These are phyloP conservation scores for Ceratocystis cubensis DNA, from an alignment of 2,329 filamentous ascomycete species.

Conservation along the genomic window DNA sequence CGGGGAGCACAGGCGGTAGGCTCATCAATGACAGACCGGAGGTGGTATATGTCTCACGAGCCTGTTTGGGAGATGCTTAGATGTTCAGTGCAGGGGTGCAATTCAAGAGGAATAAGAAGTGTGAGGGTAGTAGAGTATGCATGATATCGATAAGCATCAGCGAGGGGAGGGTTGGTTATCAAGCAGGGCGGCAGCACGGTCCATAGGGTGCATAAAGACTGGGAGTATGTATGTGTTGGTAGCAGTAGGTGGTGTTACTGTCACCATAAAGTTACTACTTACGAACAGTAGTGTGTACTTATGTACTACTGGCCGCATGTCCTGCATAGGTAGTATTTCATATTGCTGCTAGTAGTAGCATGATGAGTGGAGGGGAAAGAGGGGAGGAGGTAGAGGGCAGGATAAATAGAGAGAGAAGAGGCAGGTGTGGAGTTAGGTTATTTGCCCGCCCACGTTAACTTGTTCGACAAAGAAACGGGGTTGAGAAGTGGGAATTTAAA, in stretches of 20 bases:
- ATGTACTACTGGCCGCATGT: not conserved
- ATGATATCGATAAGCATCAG: conserved; percentile 8
- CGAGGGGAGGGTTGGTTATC: conserved; percentile 4
- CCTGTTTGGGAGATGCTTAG: conserved; percentile 7
- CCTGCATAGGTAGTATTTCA: not conserved
- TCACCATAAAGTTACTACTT: not conserved
- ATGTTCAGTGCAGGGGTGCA: conserved; percentile 12
- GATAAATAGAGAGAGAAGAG: not conserved
- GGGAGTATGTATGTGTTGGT: conserved; percentile 2
- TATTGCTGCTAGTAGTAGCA: not conserved
- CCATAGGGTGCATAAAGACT: conserved; percentile 7
- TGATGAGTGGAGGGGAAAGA: not conserved
- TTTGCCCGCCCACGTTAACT: not conserved
- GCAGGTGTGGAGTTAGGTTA: not conserved
- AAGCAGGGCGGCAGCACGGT: conserved; percentile 6
- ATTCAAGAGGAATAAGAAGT: conserved; percentile 9
- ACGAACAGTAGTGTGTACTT: not conserved
- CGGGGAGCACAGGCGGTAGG: conserved; percentile 9
- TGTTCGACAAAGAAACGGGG: conserved; percentile 10
- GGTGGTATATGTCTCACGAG: conserved; percentile 11
- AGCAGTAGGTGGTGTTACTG: not conserved
- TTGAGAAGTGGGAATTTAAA: not conserved
- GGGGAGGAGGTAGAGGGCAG: not conserved
- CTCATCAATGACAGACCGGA: conserved; percentile 10
- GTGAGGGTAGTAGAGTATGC: conserved; percentile 10